Base-by-base conservation (phyloP, 106 monocot genomes). In the Platanthera guangdongensis region DNA sequence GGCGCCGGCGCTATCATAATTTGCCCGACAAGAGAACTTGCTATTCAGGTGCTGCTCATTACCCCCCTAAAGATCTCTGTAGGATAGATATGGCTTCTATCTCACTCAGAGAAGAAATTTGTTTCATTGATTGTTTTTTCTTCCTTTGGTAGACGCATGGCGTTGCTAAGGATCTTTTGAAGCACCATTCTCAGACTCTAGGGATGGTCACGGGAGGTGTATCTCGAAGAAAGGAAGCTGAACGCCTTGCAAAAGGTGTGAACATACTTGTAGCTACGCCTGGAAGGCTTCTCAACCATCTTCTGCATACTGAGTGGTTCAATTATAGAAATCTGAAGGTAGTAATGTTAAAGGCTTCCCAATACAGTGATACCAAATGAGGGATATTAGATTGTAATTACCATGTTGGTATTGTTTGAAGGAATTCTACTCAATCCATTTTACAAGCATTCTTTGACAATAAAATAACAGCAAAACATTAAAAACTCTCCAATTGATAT, bases 11-110 rank as follows among this genome's bases (percentile, higher is more conserved):
- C 88, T 3, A 81, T 99, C 53, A 77, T 99, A 55, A 91, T 99
- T 52, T 91, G 97, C 70, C 97, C 97, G 16, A 99, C 97, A 32
- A 86, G 97, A 54, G 97, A 99, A 74, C 97, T 99, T 79, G 97
- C 97, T 32, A 90, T 99, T 69, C 92, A 99, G 74, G 97, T 90
- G 76, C 39, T 57, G 13, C n/a, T 65, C 47, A 45, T 75, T 72
- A 15, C 7, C 22, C 51, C 51, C 11, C 1, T 21, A 3, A 15
- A 4, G 71, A 49, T 45, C 2, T 65, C 32, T 65, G 32, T 30
- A 65, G 3, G 10, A 30, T 32, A 19, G 10, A 30, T 32, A 19
- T 65, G 32, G 1, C 8, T 3, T 2, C 30, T 65, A 65, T 65
- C 32, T 19, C 25, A 13, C 32, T 65, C 19, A 60, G 21, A 47